Evolutionary conservation across 2,329 filamentous ascomycete species (phyloP).

Genomic region (Phoma sp.): DNA sequence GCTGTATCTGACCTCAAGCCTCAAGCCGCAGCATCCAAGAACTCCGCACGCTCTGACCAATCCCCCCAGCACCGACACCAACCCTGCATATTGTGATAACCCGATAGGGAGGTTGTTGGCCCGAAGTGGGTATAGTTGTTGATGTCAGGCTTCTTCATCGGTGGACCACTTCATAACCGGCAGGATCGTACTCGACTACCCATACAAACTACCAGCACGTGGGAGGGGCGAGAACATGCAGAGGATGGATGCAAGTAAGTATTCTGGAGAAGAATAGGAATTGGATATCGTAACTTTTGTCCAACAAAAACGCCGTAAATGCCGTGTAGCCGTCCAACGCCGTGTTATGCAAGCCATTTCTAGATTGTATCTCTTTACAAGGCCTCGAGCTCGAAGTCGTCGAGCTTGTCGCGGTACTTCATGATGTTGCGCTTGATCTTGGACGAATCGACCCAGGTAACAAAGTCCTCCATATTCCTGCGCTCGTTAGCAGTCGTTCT

Average conservation of each 20-base stretch:
- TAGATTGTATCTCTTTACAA: conserved; percentile 17
- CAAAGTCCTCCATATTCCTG: conserved; percentile 89
- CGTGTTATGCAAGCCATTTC: conserved; percentile 17
- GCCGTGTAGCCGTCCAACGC: conserved; percentile 26
- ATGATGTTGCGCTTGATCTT: conserved; percentile 98
- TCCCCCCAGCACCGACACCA: no score
- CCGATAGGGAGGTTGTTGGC: no score
- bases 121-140: no score
- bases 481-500: conserved; percentile 1
- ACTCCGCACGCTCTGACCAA: no score
- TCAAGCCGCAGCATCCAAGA: no score
- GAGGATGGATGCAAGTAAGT: no score
- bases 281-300: conserved; percentile 22
- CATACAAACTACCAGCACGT: no score
- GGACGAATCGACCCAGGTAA: conserved; percentile 93
- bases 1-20: no score
- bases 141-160: not conserved
- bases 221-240: no score
- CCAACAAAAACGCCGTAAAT: conserved; percentile 27
- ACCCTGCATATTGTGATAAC: no score
- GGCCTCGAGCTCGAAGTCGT: conserved; percentile 82
- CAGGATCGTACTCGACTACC: no score
- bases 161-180: no score
- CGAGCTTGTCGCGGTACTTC: conserved; percentile 91
- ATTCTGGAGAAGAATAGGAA: not conserved